These are phyloP conservation scores for Ettlia oleoabundans DNA, from an alignment of 139 green algal species.

Conservation along the genomic window DNA sequence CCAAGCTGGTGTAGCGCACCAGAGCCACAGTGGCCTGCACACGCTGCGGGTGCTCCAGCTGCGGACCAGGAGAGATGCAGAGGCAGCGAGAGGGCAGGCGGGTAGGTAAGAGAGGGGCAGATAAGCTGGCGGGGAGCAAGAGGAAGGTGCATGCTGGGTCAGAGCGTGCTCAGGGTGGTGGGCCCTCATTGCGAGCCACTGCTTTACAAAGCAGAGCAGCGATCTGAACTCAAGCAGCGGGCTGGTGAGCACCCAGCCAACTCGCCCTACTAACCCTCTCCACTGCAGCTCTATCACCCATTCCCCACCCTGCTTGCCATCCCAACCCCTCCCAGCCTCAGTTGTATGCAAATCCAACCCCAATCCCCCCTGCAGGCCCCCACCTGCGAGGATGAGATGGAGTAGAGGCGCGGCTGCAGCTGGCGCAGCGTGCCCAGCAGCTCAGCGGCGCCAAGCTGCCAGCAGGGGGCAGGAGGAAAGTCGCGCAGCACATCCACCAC, in stretches of 20 bases:
- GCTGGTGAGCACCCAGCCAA: no score
- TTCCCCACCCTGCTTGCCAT: no score
- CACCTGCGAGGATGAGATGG: constrained; percentile 71
- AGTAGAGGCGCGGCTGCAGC: constrained; percentile 90
- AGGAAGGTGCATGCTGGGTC: no score
- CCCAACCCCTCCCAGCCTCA: not conserved
- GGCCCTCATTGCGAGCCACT: no score
- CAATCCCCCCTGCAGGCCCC: no score
- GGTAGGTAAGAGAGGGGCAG: not conserved
- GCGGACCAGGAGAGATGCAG: not conserved
- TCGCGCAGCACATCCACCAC: constrained; percentile 79
- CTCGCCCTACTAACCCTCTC: no score
- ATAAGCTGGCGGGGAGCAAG: no score
- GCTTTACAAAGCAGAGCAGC: no score
- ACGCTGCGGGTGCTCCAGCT: constrained; percentile 34
- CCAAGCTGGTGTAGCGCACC: constrained; percentile 73
- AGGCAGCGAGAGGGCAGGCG: not conserved
- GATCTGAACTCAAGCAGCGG: no score
- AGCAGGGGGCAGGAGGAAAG: constrained; percentile 38
- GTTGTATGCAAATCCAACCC: not conserved
- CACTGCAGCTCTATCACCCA: no score
- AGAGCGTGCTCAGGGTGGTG: no score
- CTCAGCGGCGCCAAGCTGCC: constrained; percentile 36
- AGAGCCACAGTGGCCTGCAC: constrained; percentile 72
- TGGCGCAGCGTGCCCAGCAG: constrained; percentile 68